Percentiles rank a stretch among this genome's conserved stretches.
Evolutionary conservation across 2,329 filamentous ascomycete species (phyloP).

Genomic region (Metarhizium rileyi): DNA sequence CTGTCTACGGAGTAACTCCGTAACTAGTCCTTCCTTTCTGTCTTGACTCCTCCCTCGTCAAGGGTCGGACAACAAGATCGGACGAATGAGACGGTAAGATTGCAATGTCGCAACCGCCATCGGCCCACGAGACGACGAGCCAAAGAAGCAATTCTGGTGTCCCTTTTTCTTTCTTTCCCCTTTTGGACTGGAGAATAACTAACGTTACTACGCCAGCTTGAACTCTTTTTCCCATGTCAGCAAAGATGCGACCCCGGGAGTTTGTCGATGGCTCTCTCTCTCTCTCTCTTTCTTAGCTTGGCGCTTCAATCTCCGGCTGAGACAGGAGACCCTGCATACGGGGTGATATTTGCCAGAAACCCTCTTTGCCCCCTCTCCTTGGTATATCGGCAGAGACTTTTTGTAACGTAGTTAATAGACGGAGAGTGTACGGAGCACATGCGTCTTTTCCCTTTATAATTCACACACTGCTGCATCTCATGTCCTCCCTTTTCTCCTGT

Average conservation of each 20-base stretch:
- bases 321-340: background rate
- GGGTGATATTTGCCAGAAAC: background rate
- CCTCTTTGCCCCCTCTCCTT: background rate
- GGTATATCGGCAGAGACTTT: too few species aligned
- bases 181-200: too few species aligned
- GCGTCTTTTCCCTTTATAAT: too few species aligned
- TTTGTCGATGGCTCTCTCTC: too few species aligned
- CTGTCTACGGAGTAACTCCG: background rate
- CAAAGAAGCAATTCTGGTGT: background rate
- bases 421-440: too few species aligned
- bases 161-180: background rate
- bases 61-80: background rate
- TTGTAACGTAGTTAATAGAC: too few species aligned
- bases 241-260: too few species aligned
- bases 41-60: background rate
- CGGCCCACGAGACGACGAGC: background rate
- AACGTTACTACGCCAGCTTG: too few species aligned
- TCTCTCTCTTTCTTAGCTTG: background rate
- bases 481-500: background rate
- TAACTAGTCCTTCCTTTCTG: background rate
- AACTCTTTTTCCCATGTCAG: too few species aligned
- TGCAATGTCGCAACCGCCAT: background rate
- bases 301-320: background rate
- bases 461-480: too few species aligned
- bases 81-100: conserved; percentile 1